Evolutionary conservation across 2,329 filamentous ascomycete species (phyloP).

Genomic region (Claviceps africana): DNA sequence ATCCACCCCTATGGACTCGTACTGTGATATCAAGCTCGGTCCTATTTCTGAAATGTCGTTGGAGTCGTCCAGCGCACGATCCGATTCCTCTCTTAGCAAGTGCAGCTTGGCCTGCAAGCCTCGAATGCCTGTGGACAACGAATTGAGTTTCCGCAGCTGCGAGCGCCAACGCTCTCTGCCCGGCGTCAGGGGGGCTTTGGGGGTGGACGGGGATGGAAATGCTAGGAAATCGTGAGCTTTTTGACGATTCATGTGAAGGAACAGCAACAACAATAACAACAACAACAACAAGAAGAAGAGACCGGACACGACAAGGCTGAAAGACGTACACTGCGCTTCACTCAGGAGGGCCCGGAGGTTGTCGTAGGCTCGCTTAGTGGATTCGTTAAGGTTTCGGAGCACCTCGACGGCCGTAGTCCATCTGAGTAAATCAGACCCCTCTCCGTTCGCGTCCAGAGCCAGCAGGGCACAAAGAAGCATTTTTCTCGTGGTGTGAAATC

Average conservation of each 20-base stretch:
- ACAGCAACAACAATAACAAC: neutral
- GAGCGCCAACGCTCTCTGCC: constrained; percentile 72
- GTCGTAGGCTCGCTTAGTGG: constrained; percentile 48
- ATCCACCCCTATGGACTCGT: constrained; percentile 86
- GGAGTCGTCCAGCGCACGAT: constrained; percentile 60
- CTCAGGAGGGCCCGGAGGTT: constrained; percentile 55
- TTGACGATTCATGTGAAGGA: neutral
- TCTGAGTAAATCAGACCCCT: constrained; percentile 59
- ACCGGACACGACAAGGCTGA: neutral
- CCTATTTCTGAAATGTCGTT: constrained; percentile 62
- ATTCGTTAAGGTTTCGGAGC: constrained; percentile 49
- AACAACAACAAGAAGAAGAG: no score
- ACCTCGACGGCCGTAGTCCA: constrained; percentile 70
- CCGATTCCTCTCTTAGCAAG: constrained; percentile 78
- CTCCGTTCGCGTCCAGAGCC: constrained; percentile 70
- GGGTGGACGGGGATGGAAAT: constrained; percentile 39
- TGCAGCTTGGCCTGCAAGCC: constrained; percentile 91
- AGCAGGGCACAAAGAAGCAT: constrained; percentile 80
- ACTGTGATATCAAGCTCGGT: constrained; percentile 68
- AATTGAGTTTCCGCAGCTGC: constrained; percentile 77
- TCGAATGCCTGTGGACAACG: constrained; percentile 77
- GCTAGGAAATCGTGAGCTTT: constrained; percentile 19
- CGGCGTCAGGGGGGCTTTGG: constrained; percentile 50
- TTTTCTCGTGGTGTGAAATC: constrained; percentile 68
- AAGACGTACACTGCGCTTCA: constrained; percentile 61